Evolutionary conservation across 805 yeast species (phyloP).

Genomic region (Sugiyamaella chiloensis): DNA sequence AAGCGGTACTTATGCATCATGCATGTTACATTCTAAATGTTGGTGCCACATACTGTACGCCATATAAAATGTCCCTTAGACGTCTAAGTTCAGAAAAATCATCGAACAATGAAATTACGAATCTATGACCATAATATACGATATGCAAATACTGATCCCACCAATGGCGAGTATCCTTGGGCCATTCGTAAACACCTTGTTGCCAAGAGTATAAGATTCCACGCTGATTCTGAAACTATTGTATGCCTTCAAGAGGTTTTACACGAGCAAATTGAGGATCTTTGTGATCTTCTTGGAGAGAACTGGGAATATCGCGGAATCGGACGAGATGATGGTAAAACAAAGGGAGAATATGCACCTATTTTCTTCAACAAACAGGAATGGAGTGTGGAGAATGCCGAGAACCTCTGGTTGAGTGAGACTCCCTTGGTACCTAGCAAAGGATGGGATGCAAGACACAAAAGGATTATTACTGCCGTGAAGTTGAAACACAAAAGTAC

Average conservation of each 20-base stretch:
- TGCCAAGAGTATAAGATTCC: conserved; percentile 39
- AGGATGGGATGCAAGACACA: conserved; percentile 46
- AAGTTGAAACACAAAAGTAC: conserved; percentile 28
- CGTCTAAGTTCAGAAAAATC: too few species aligned
- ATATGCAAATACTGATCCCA: conserved; percentile 15
- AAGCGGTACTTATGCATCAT: not conserved
- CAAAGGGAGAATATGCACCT: conserved; percentile 49
- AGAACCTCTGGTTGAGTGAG: conserved; percentile 50
- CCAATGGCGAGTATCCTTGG: conserved; percentile 46
- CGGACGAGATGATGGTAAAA: conserved; percentile 51
- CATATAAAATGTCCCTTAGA: too few species aligned
- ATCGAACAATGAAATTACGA: conserved; percentile 4
- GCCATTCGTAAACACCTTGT: conserved; percentile 37
- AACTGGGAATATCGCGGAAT: conserved; percentile 46
- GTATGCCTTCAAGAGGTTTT: conserved; percentile 48
- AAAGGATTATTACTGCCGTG: conserved; percentile 39
- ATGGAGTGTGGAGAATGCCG: conserved; percentile 39
- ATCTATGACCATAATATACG: conserved; percentile 20
- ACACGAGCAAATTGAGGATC: conserved; percentile 43
- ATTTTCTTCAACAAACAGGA: conserved; percentile 39
- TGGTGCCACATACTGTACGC: too few species aligned
- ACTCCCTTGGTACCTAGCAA: conserved; percentile 47
- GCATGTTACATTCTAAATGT: not conserved
- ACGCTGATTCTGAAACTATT: conserved; percentile 35
- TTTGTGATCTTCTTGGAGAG: conserved; percentile 33